phyloP scores from a whole-genome alignment of 2,329 filamentous ascomycete species.

The Fusarium euwallaceae region DNA sequence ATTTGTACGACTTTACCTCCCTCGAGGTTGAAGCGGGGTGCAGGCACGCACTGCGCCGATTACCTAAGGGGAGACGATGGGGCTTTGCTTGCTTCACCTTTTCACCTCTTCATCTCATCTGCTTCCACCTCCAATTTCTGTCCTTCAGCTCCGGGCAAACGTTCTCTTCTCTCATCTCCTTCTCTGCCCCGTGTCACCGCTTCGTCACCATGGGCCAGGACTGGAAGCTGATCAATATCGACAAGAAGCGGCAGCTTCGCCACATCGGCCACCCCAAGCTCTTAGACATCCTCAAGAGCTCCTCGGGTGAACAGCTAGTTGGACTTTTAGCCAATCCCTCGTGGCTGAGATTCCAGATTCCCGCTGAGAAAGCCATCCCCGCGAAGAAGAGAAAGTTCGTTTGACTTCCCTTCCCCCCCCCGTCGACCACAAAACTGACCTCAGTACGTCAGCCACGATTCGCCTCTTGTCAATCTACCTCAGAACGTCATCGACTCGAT shows the following conservation, averaged over 20 bases:
- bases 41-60: neutral
- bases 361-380: neutral
- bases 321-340: neutral
- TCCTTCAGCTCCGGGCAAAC: neutral
- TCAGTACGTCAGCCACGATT: neutral
- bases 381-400: slow-evolving; percentile 15
- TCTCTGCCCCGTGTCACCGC: neutral
- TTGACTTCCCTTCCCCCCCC: neutral
- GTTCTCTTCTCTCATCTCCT: neutral
- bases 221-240: slow-evolving; percentile 21
- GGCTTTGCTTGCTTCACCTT: neutral
- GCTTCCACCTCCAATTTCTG: neutral
- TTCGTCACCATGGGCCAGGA: slow-evolving; percentile 11
- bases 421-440: neutral
- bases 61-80: neutral
- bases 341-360: slow-evolving; percentile 9
- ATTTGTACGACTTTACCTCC: slow-evolving; percentile 1
- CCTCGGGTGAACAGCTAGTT: slow-evolving; percentile 6
- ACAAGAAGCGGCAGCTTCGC: slow-evolving; percentile 1
- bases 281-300: neutral
- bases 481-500: slow-evolving; percentile 19
- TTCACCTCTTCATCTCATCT: neutral
- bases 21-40: neutral
- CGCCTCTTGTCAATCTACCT: slow-evolving; percentile 8
- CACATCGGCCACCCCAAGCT: neutral